Base-by-base conservation (phyloP, 1,139 yeast genomes). In the Saccharomyces hybrid region DNA sequence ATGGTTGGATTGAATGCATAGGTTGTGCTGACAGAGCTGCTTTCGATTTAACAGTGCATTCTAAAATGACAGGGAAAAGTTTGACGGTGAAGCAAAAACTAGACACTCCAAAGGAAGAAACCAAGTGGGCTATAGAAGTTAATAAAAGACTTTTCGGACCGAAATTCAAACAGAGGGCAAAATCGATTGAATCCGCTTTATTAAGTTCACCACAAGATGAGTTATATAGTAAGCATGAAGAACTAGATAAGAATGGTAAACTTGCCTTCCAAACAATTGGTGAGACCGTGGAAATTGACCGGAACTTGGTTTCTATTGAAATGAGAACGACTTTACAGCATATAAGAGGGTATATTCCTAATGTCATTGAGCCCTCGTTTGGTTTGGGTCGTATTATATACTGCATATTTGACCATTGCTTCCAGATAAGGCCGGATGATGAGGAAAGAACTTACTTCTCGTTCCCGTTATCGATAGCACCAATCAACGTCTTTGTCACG, bases 11-110 rank as follows among this genome's bases (percentile, higher is more conserved):
- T 66, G 99, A 95, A 77, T 93, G 99, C 83, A 97, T 93, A 70
- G 99, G 99, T 64, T 93, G 99, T 78, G 99, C 99, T 60, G 99
- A 95, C 75, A 85, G 99, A 78, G 88, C 97, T 51, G 99, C 99
- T 48, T 95, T 89, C 72, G 99, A 95, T 75, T 82, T 95, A 73
- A 81, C 93, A 53, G 99, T 95, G 55, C 99, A 95, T 71, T 76
- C 98, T 51, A 95, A 95, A 55, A 86, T 89, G 74, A 95, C 99
- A 57, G 89, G 90, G 74, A 97, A 89, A 75, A 90, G 89, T 74
- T 79, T 95, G 68, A 91, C 90, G 57, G 99, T 93, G 49, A 88
- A 98, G 78, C 88, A 95, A 76, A 80, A 88, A 54, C 80, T 93
- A 64, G 84, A 87, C 52, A 86, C 83, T 70, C 99, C 99, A 59